These are phyloP conservation scores for Diaporthe amygdali DNA, from an alignment of 2,329 filamentous ascomycete genomes.

Conservation along the genomic window DNA sequence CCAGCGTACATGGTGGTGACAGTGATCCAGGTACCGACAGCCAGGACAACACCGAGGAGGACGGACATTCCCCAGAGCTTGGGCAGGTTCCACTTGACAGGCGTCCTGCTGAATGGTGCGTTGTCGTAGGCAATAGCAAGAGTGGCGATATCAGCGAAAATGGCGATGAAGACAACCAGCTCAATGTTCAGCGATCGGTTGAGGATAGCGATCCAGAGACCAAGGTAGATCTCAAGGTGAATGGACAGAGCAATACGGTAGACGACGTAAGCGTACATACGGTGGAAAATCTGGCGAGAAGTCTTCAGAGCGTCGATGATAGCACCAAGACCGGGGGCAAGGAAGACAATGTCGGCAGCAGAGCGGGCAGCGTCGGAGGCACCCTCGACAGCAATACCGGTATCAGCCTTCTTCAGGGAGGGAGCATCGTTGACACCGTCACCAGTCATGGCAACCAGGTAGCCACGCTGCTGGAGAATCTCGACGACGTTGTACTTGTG, in stretches of 20 bases:
- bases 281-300: slow-evolving; percentile 93
- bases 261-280: slow-evolving; percentile 95
- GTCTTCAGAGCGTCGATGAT: slow-evolving; percentile 94
- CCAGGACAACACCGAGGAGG: slow-evolving; percentile 80
- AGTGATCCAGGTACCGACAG: slow-evolving; percentile 85
- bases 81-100: slow-evolving; percentile 94
- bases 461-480: slow-evolving; percentile 90
- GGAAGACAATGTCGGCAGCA: slow-evolving; percentile 92
- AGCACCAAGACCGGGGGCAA: slow-evolving; percentile 87
- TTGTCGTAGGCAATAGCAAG: slow-evolving; percentile 94
- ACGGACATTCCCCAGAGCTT: slow-evolving; percentile 95
- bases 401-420: slow-evolving; percentile 94
- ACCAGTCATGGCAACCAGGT: slow-evolving; percentile 95
- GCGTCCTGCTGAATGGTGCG: slow-evolving; percentile 82
- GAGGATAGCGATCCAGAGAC: slow-evolving; percentile 88
- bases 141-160: slow-evolving; percentile 92
- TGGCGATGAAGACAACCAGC: slow-evolving; percentile 91
- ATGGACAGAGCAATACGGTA: slow-evolving; percentile 93
- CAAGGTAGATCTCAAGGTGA: slow-evolving; percentile 89
- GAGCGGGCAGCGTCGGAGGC: slow-evolving; percentile 90
- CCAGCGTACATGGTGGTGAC: slow-evolving; percentile 82
- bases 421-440: slow-evolving; percentile 95
- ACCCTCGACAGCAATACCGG: slow-evolving; percentile 93
- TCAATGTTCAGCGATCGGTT: slow-evolving; percentile 86
- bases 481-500: slow-evolving; percentile 96